These are phyloP conservation scores for Cyberlindnera petersonii DNA, from an alignment of 805 yeast genomes.

Conservation along the genomic window DNA sequence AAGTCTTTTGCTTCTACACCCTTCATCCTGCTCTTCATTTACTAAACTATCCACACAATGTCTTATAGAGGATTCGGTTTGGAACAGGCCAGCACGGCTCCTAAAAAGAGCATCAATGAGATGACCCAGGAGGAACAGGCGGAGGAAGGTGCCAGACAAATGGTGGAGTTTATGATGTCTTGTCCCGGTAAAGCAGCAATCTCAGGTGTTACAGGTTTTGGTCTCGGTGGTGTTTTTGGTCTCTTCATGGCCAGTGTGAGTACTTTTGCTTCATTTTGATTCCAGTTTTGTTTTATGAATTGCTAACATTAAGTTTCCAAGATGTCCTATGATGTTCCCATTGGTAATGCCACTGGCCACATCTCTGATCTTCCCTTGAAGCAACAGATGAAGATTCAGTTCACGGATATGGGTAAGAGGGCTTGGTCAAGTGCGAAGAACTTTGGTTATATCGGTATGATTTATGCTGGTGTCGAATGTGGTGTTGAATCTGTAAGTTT, in stretches of 20 bases:
- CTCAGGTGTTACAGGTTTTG: constrained; percentile 93
- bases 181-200: constrained; percentile 93
- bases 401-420: constrained; percentile 86
- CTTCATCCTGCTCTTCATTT: too few relatives aligned
- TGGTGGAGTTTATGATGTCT: constrained; percentile 81
- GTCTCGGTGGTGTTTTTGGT: constrained; percentile 93
- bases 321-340: constrained; percentile 81
- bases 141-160: constrained; percentile 78
- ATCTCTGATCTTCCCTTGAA: constrained; percentile 83
- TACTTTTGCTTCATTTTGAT: background rate
- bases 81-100: constrained; percentile 36
- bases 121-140: constrained; percentile 93
- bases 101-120: constrained; percentile 51
- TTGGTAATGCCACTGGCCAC: constrained; percentile 52
- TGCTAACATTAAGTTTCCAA: constrained; percentile 4
- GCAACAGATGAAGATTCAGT: constrained; percentile 89
- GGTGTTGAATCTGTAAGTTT: constrained; percentile 60
- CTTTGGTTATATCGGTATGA: constrained; percentile 89
- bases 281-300: background rate
- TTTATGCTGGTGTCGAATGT: constrained; percentile 91
- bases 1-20: too few relatives aligned
- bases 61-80: constrained; percentile 41
- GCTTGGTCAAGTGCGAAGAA: constrained; percentile 88
- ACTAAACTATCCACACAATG: constrained; percentile 21
- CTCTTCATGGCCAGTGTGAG: constrained; percentile 73